Evolutionary conservation across 768 basidiomycete species (phyloP), one percentile per base, ranked within the genome.

Genomic region (Leccinum subtestaceum): DNA sequence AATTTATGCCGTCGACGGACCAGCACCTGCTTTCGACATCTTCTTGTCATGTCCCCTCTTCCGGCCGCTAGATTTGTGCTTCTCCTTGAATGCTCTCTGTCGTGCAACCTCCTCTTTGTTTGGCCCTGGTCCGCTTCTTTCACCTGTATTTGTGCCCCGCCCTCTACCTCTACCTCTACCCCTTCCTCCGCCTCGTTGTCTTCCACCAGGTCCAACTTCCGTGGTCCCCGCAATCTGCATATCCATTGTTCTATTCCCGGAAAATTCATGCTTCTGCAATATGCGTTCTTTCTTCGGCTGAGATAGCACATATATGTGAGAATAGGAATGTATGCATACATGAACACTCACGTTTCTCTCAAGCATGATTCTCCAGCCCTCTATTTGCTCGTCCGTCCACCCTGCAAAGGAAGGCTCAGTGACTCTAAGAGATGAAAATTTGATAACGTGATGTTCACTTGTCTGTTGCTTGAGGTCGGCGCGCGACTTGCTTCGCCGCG

Each of bases 1-100:
- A 36, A 19, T 32, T 40, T 49, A 72, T 21, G 45, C 46, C 10
- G 74, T 65, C 43, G 76, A 29, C 1, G 29, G 75, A 17, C 77
- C 81, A 12, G 63, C 78, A 11, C 84, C 89, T 57, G 77, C 83
- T 59, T 78, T 81, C 10, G 83, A 80, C 89, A 95, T 86, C 77
- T 97, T 97, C 74, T 86, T 90, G 72, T 95, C 95, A 67, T 92
- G 89, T 0, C 92, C 95, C 54, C 90, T 76, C 72, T 90, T 93
- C 32, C 93, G 79, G 60, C 86, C 80, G 67, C 85, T 86, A 66
- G 93, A 94, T 73, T 88, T 92, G 65, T 88, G 84, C 70, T 84
- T 90, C 63, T 89, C 88, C 68, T 89, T 92, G 77, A 81, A 84
- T 1, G 89, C 84, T 47, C 87, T 79, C 56, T 86, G 87, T 27